phyloP scores from a whole-genome alignment of 768 basidiomycete species.

The Gymnopilus junonius region DNA sequence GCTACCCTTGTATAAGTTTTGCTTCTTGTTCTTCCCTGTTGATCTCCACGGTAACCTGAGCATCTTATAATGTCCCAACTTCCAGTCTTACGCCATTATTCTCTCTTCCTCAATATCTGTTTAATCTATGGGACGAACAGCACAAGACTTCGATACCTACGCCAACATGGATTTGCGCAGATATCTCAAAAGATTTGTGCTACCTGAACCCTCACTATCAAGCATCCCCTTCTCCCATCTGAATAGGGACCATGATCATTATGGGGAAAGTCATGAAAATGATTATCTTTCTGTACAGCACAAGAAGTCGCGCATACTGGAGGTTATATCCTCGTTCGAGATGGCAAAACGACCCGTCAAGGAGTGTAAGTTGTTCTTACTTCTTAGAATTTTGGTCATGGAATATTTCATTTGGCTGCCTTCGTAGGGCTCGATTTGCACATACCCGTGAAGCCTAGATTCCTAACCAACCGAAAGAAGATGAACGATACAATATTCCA shows the following conservation, averaged over 20 bases:
- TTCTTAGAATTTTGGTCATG: background rate
- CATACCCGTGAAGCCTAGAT: background rate
- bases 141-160: conserved; percentile 29
- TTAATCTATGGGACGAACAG: conserved; percentile 22
- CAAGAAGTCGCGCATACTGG: conserved; percentile 56
- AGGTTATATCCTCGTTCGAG: conserved; percentile 45
- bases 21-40: background rate
- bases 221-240: conserved; percentile 37
- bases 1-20: background rate
- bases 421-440: conserved; percentile 8
- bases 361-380: background rate
- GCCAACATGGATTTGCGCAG: conserved; percentile 47
- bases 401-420: background rate
- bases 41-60: background rate
- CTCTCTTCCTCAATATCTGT: background rate
- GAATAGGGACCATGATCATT: conserved; percentile 21
- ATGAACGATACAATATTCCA: conserved; percentile 7
- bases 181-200: conserved; percentile 50
- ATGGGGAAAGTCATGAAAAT: conserved; percentile 53
- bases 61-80: background rate
- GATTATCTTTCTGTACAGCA: conserved; percentile 43
- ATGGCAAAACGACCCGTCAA: conserved; percentile 5
- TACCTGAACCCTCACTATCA: conserved; percentile 39
- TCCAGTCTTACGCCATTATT: background rate
- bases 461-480: background rate